These are phyloP conservation scores for Malus hybrid DNA, from an alignment of 331 rosid species.

Conservation along the genomic window DNA sequence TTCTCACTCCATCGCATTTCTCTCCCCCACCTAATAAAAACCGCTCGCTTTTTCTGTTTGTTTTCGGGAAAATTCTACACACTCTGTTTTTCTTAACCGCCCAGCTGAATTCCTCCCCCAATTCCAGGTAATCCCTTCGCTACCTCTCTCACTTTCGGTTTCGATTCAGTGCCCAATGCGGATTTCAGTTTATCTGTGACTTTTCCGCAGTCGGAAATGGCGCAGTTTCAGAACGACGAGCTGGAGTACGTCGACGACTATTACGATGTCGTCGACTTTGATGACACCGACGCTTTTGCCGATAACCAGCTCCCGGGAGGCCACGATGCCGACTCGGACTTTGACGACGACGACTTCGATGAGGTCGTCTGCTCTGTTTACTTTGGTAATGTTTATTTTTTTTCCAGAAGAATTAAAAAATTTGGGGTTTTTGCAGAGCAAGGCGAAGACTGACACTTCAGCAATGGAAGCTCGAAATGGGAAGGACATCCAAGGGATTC, in stretches of 20 bases:
- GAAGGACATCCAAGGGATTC: constrained; percentile 88
- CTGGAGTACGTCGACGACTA: constrained; percentile 44
- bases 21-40: neutral
- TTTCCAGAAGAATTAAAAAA: neutral
- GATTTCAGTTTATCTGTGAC: neutral
- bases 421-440: constrained; percentile 31
- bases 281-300: constrained; percentile 21
- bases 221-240: constrained; percentile 49
- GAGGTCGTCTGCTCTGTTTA: constrained; percentile 32
- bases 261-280: constrained; percentile 38
- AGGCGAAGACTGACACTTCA: constrained; percentile 66
- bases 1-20: neutral
- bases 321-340: constrained; percentile 36
- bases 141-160: too few relatives aligned
- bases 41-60: neutral
- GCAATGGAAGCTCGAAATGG: constrained; percentile 79
- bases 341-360: constrained; percentile 51
- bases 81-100: neutral
- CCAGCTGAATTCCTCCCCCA: neutral
- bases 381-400: neutral
- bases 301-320: constrained; percentile 3
- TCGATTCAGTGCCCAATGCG: neutral
- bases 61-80: constrained; percentile 1
- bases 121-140: neutral
- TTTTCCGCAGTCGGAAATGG: constrained; percentile 33